A percentile compares a stretch with the other conserved stretches of the same genome.
phyloP scores from a whole-genome alignment of 1,139 yeast species.

The Diutina sp. region DNA sequence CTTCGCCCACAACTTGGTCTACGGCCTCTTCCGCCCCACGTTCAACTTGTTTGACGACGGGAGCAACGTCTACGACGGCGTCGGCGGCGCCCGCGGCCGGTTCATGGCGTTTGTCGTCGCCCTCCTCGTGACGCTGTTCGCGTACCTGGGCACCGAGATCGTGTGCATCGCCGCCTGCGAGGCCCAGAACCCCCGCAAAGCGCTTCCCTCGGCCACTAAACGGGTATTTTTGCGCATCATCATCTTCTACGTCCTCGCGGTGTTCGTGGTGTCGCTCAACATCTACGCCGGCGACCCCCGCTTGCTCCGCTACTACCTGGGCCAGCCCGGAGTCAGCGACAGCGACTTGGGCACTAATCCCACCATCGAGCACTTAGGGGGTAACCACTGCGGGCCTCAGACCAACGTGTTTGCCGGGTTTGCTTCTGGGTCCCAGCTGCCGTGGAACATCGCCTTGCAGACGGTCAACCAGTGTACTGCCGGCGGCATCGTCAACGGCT shows the following conservation, averaged over 20 bases:
- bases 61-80: slow-evolving; percentile 28
- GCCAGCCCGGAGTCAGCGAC: slow-evolving; percentile 17
- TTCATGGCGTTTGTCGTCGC: slow-evolving; percentile 56
- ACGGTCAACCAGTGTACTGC: slow-evolving; percentile 52
- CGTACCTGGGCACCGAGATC: slow-evolving; percentile 72
- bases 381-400: slow-evolving; percentile 21
- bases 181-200: slow-evolving; percentile 66
- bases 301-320: slow-evolving; percentile 38
- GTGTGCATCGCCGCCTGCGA: slow-evolving; percentile 84
- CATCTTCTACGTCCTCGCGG: slow-evolving; percentile 53
- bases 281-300: slow-evolving; percentile 70
- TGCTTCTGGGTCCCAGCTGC: slow-evolving; percentile 54
- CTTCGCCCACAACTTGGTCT: slow-evolving; percentile 33
- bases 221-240: slow-evolving; percentile 64
- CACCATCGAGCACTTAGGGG: slow-evolving; percentile 29
- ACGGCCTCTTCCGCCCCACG: slow-evolving; percentile 64
- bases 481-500: slow-evolving; percentile 51
- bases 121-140: slow-evolving; percentile 51
- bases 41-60: slow-evolving; percentile 48
- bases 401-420: slow-evolving; percentile 31
- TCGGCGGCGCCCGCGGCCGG: slow-evolving; percentile 53
- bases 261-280: slow-evolving; percentile 61
- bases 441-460: slow-evolving; percentile 74
- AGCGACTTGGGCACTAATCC: slow-evolving; percentile 14
- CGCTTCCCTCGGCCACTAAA: slow-evolving; percentile 67